Evolutionary conservation across 768 basidiomycete genomes (phyloP).

Genomic region (Mycena maculata): DNA sequence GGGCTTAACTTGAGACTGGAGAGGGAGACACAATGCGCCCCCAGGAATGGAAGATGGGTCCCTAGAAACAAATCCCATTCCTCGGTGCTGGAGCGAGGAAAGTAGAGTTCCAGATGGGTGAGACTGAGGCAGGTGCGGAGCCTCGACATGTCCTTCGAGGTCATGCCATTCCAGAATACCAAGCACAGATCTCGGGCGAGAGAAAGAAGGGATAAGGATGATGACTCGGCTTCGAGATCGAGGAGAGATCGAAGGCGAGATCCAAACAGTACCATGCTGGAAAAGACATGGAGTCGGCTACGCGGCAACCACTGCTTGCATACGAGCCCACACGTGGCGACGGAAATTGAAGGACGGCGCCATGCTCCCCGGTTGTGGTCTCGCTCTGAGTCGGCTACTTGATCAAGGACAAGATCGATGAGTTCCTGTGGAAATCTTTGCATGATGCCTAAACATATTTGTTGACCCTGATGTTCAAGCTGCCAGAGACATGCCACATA

Average conservation of each 20-base stretch:
- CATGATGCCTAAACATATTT: conserved; percentile 1
- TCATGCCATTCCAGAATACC: neutral
- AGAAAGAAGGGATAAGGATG: conserved; percentile 7
- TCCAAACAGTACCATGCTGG: neutral
- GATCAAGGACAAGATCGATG: conserved; percentile 9
- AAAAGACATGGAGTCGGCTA: conserved; percentile 9
- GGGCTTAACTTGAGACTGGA: conserved; percentile 6
- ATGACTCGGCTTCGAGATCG: conserved; percentile 4
- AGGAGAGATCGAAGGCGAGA: conserved; percentile 8
- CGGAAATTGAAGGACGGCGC: neutral
- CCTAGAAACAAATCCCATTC: conserved; percentile 4
- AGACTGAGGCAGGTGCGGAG: conserved; percentile 4
- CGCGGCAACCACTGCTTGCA: conserved; percentile 9
- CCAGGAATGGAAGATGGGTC: conserved; percentile 9
- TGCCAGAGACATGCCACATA: conserved; percentile 8
- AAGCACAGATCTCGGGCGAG: conserved; percentile 1
- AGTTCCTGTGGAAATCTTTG: conserved; percentile 6
- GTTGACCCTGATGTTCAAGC: conserved; percentile 13
- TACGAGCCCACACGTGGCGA: conserved; percentile 6
- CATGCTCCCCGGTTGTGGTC: neutral
- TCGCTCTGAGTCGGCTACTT: neutral
- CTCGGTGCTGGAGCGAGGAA: neutral
- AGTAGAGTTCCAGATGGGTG: neutral
- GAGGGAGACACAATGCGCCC: conserved; percentile 7
- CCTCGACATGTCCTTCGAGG: conserved; percentile 1